Evolutionary conservation across 1,284 basidiomycete species (phyloP), one percentile per base, ranked within the genome.

Genomic region (Xerocomus minutiporus): DNA sequence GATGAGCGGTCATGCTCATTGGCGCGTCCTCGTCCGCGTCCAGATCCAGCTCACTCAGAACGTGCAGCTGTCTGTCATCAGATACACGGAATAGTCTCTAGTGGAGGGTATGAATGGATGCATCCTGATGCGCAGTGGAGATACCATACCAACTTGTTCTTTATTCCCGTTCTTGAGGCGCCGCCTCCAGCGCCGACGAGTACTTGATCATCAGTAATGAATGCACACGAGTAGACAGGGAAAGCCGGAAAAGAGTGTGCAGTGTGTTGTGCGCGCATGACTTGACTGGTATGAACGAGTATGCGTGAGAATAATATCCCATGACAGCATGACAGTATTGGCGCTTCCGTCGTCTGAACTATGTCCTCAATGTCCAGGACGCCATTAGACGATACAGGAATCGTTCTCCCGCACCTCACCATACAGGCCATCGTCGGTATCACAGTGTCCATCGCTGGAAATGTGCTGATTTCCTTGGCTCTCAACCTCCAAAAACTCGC

Each of bases 401-500:
- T 76, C 48, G 71, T 73, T 61, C 73, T 83, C 20, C 86, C 86
- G n/a, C 73, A 76, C 59, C 65, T 89, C 47, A 80, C 76, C 25
- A 74, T 76, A 15, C 71, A 76, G 44, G 83, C 85, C 3, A 74
- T 84, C 61, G 85, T 92, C 55, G 94, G 94, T 32, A 94, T 97
- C 41, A 78, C 80, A 11, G 84, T 95, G 48, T 88, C 93, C 4
- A 81, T 96, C 48, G 77, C 79, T 1, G 94, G 93, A 44, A 97
- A 97, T 66, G 70, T 95, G 5, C 81, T 97, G 57, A 95, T 97
- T 59, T 91, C 88, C 11, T 77, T 96, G 1, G 94, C 93, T 3
- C 78, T 97, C 63, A 94, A 93, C 66, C 75, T 91, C 39, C 94
- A 97, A 72, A 97, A 97, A 68, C 82, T 97, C 6, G 93, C 93